phyloP scores from a whole-genome alignment of 2,329 filamentous ascomycete genomes.

The Diaporthe australafricana region DNA sequence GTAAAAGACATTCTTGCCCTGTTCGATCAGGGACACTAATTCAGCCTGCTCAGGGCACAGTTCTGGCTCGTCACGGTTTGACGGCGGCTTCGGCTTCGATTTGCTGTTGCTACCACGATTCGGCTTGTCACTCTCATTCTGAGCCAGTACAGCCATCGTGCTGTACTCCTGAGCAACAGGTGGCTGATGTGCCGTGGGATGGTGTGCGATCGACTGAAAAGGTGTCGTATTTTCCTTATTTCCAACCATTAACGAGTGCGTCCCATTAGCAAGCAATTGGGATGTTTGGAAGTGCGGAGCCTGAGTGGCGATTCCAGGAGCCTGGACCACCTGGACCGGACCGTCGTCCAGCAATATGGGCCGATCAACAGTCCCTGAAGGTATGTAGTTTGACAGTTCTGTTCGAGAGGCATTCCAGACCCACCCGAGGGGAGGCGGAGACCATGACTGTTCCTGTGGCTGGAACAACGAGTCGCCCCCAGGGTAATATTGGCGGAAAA shows the following conservation, averaged over 20 bases:
- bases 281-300: background rate
- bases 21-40: slow-evolving; percentile 62
- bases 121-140: background rate
- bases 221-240: background rate
- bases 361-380: background rate
- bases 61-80: slow-evolving; percentile 41
- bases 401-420: too few species aligned
- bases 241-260: too few species aligned
- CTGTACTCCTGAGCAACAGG: background rate
- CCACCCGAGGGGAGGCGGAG: too few species aligned
- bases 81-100: background rate
- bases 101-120: background rate
- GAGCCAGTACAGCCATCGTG: background rate
- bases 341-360: slow-evolving; percentile 20
- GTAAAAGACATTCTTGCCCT: slow-evolving; percentile 70
- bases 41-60: slow-evolving; percentile 60
- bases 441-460: background rate
- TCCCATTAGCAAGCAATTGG: background rate
- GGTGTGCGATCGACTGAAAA: background rate
- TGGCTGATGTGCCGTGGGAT: background rate
- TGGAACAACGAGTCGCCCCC: background rate
- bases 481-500: background rate
- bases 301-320: background rate
- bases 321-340: background rate
- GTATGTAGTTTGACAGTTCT: too few species aligned